phyloP scores from a whole-genome alignment of 2,329 filamentous ascomycete species.

The Colletotrichum brevisporum region DNA sequence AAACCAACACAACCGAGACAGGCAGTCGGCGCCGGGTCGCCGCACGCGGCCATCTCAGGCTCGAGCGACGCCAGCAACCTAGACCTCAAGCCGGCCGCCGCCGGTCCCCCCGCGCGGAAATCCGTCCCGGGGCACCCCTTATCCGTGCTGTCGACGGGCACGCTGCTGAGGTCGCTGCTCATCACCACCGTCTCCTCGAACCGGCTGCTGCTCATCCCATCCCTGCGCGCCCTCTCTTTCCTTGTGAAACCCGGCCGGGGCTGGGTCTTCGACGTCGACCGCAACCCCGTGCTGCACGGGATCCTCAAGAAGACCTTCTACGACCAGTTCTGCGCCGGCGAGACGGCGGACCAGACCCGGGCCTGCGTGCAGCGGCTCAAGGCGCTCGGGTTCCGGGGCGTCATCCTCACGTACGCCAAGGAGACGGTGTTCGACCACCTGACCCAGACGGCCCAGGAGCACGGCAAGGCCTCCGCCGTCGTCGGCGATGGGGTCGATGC shows the following conservation, averaged over 20 bases:
- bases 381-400: conserved; percentile 65
- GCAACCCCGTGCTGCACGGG: conserved; percentile 62
- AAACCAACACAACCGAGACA: conserved; percentile 35
- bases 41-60: conserved; percentile 23
- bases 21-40: conserved; percentile 22
- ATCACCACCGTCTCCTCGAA: conserved; percentile 63
- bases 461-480: conserved; percentile 14
- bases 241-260: conserved; percentile 53
- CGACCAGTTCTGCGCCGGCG: conserved; percentile 71
- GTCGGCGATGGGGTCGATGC: conserved; percentile 38
- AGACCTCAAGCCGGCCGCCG: background rate
- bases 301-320: conserved; percentile 66
- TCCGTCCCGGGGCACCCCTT: conserved; percentile 41
- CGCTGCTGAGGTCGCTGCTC: conserved; percentile 57
- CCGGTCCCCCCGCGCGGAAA: background rate
- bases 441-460: conserved; percentile 42
- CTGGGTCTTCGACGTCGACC: conserved; percentile 58
- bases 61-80: conserved; percentile 5
- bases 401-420: conserved; percentile 69
- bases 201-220: conserved; percentile 54
- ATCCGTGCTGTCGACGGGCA: conserved; percentile 49
- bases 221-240: conserved; percentile 54
- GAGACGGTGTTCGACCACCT: conserved; percentile 58
- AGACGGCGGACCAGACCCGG: conserved; percentile 61
- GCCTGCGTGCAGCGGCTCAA: conserved; percentile 58